Percentiles rank a stretch among this genome's conserved stretches.
Conservation (phyloP, 495 filamentous ascomycete species). For the Saxispiralis lemnorum region DNA sequence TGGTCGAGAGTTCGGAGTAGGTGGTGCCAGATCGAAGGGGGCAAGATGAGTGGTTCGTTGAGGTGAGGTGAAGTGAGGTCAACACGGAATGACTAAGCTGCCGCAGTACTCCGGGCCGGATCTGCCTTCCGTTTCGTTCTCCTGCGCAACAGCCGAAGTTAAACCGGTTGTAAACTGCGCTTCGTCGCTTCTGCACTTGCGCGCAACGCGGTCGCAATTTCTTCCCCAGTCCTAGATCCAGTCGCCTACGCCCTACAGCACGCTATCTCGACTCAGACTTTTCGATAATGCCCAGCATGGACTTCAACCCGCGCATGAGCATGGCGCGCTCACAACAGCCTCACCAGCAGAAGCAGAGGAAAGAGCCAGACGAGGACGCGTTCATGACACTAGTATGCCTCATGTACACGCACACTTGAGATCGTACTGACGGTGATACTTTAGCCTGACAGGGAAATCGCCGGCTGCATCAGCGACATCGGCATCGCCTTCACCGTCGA, state of each 20-base stretch:
- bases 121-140: no score
- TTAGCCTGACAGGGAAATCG: constrained; percentile 71
- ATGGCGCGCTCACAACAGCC: constrained; percentile 34
- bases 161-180: no score
- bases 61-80: no score
- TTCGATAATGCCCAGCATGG: constrained; percentile 28
- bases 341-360: constrained; percentile 33
- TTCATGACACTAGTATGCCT: constrained; percentile 64
- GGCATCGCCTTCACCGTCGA: constrained; percentile 73
- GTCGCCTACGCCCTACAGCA: neutral
- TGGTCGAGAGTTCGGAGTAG: no score
- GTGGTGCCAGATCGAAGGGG: no score
- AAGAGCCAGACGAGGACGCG: constrained; percentile 70
- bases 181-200: no score
- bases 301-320: constrained; percentile 69
- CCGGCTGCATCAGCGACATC: constrained; percentile 90
- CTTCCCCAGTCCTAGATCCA: neutral
- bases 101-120: no score
- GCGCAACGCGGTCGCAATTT: no score
- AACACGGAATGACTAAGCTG: no score
- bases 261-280: no score
- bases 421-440: constrained; percentile 2
- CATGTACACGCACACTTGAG: neutral
- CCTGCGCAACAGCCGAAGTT: no score
- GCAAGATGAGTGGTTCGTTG: no score